These are phyloP conservation scores for Apiospora aurea DNA, from an alignment of 2,329 filamentous ascomycete species.

Conservation along the genomic window DNA sequence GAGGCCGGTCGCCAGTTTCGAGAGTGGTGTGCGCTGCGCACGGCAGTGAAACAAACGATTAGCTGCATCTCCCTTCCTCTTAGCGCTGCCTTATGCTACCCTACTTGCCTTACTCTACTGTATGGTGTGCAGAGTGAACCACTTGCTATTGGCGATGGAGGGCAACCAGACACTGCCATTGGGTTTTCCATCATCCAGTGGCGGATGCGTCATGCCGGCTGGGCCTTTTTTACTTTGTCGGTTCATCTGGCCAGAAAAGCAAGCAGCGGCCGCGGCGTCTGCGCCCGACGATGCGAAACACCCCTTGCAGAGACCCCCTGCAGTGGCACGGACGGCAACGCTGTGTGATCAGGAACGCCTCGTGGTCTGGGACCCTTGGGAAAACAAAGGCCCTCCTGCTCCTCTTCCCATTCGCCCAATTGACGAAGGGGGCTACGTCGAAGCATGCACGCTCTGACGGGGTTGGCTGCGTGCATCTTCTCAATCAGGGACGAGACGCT, in stretches of 20 bases:
- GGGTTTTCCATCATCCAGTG: background rate
- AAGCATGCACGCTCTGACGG: background rate
- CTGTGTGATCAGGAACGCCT: background rate
- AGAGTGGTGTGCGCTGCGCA: too few relatives aligned
- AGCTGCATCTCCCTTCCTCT: background rate
- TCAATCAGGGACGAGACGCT: background rate
- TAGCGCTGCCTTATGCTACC: background rate
- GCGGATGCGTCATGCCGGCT: background rate
- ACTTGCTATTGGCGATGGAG: too few relatives aligned
- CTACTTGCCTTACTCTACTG: too few relatives aligned
- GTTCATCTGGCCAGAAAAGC: conserved; percentile 2
- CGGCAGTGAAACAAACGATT: too few relatives aligned
- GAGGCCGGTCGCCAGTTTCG: too few relatives aligned
- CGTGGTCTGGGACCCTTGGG: background rate
- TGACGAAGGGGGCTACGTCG: background rate
- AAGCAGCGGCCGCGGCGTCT: background rate
- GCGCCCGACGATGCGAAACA: background rate
- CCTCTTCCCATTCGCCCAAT: background rate
- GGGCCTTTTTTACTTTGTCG: background rate
- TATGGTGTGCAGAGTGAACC: background rate
- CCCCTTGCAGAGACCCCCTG: conserved; percentile 14
- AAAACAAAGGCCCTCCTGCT: background rate
- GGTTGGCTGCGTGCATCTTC: background rate
- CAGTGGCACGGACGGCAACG: background rate
- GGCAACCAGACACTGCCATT: background rate